Conservation (phyloP, 2,329 filamentous ascomycete species). For the Trichoderma koningii region DNA sequence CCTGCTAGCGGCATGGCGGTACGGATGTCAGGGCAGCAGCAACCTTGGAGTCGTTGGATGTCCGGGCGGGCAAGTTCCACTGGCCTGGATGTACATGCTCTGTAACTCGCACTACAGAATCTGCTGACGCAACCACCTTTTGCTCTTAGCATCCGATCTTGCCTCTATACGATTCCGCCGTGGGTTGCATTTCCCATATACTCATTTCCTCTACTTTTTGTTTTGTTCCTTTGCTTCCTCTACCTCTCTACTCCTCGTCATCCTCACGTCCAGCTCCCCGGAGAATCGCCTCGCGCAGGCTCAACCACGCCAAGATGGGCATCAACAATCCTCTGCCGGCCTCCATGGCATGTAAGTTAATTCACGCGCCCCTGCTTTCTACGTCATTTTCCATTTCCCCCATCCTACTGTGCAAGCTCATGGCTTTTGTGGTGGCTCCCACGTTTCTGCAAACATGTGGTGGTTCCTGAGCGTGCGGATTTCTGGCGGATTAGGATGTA, state of each 20-base stretch:
- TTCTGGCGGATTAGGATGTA: too few relatives aligned
- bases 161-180: neutral
- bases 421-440: slow-evolving; percentile 22
- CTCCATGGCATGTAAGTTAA: slow-evolving; percentile 64
- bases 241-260: neutral
- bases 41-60: too few relatives aligned
- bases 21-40: too few relatives aligned
- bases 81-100: neutral
- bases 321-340: slow-evolving; percentile 68
- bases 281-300: slow-evolving; percentile 17
- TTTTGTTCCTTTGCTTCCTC: neutral
- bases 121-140: slow-evolving; percentile 23
- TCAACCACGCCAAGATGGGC: slow-evolving; percentile 40
- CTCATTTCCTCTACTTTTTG: neutral
- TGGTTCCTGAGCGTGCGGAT: too few relatives aligned
- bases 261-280: neutral
- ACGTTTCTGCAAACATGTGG: neutral
- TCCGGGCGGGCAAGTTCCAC: too few relatives aligned
- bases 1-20: neutral
- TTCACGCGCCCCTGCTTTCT: slow-evolving; percentile 29
- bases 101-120: neutral
- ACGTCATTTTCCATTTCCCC: slow-evolving; percentile 8
- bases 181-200: too few relatives aligned
- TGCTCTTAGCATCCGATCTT: slow-evolving; percentile 10
- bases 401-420: too few relatives aligned